Percentiles rank a stretch among this genome's conserved stretches.
phyloP scores from a whole-genome alignment of 352 stramenopile species.

The Globisporangium alternatum region DNA sequence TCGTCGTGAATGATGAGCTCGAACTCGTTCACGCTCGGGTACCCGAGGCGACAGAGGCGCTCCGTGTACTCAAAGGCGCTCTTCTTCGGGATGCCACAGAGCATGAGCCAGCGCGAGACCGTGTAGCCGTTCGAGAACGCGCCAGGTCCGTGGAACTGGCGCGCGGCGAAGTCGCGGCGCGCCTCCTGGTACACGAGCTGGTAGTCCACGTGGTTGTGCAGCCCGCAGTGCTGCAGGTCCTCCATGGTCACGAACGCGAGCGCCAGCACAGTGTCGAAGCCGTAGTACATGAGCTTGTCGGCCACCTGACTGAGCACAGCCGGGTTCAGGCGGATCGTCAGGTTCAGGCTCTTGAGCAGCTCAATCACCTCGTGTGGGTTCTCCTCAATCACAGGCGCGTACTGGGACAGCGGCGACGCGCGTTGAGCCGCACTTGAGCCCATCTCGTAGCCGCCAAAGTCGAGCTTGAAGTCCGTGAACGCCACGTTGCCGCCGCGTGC shows the following conservation, averaged over 20 bases:
- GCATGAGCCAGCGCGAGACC: slow-evolving; percentile 61
- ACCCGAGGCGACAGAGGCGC: slow-evolving; percentile 52
- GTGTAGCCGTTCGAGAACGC: slow-evolving; percentile 35
- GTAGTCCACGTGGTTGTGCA: slow-evolving; percentile 37
- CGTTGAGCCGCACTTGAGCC: slow-evolving; percentile 11
- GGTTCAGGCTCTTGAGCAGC: slow-evolving; percentile 52
- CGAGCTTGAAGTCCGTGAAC: slow-evolving; percentile 59
- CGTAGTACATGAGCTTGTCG: slow-evolving; percentile 44
- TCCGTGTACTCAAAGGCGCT: slow-evolving; percentile 55
- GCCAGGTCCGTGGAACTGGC: slow-evolving; percentile 36
- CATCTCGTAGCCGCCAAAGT: slow-evolving; percentile 53
- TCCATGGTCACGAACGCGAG: slow-evolving; percentile 48
- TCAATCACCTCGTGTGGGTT: slow-evolving; percentile 34
- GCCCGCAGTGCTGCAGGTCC: slow-evolving; percentile 45
- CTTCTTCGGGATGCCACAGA: slow-evolving; percentile 46
- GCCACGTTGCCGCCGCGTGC: slow-evolving; percentile 15
- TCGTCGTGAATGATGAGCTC: slow-evolving; percentile 57
- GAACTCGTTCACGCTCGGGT: slow-evolving; percentile 53
- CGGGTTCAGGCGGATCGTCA: slow-evolving; percentile 32
- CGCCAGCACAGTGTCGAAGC: slow-evolving; percentile 57
- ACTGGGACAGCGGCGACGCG: slow-evolving; percentile 10
- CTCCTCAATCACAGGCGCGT: slow-evolving; percentile 19
- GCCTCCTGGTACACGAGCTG: slow-evolving; percentile 45
- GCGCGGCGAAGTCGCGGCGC: slow-evolving; percentile 39
- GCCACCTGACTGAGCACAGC: slow-evolving; percentile 26